Evolutionary conservation across 1,284 basidiomycete species (phyloP), one percentile per base, ranked within the genome.

Genomic region (Athelia sp.): DNA sequence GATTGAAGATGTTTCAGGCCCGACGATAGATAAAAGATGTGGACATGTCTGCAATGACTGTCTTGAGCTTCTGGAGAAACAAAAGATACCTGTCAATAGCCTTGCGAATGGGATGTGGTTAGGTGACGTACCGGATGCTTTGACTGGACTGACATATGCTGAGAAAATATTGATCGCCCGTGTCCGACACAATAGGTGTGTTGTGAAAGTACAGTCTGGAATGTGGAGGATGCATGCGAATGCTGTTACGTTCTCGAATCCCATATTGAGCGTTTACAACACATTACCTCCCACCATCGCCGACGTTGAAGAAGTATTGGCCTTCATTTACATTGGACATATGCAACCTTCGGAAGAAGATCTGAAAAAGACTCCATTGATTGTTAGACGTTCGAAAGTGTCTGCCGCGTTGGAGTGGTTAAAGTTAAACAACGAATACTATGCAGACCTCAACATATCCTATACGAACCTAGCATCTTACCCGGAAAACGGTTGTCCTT

Each of bases 351-450:
- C 62, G 9, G 38, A 51, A 21, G 58, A 62, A 9, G 69, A 71
- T 17, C 59, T 64, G 9, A 60, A 61, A 32, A 31, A 66, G 3
- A 66, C 64, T 21, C 71, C 71, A 11, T 55, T 66, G 17, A 48
- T 64, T 14, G 59, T 65, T 1, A 34, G 58, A 18, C 10, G 55
- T 13, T 52, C 60, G 19, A 34, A 48, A 21, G 56, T 65, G 1
- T n/a, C 26, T 14, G 32, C 22, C 15, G 63, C 64, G 3, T 46
- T 68, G 4, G 48, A 61, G 17, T 67, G 65, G 65, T 51, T 68
- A n/a, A 60, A 60, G 22, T 32, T 65, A 2, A 68, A 68, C 44
- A 62, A 68, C 53, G 4, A 3, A 10, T 58, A 60, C 23, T 68
- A 67, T 52, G 15, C 2, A 3, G 58, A 63, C 49, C 8, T 64